Conservation (phyloP, 83 land plant species). For the Thuja plicata region DNA sequence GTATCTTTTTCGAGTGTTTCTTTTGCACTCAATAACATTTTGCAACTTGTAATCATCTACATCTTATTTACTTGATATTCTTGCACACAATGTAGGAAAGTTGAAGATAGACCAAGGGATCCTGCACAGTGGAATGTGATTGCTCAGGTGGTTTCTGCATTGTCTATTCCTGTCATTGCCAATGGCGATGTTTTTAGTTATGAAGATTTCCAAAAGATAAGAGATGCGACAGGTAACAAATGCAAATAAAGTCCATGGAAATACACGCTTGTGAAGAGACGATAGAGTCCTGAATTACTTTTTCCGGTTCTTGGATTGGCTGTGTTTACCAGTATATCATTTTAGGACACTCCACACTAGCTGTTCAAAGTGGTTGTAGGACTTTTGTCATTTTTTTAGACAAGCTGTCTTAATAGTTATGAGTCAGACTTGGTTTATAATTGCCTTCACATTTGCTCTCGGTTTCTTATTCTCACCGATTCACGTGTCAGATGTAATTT, state of each 20-base stretch:
- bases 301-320: not conserved
- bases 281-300: not conserved
- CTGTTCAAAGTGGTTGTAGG: not conserved
- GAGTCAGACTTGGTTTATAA: not conserved
- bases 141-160: conserved; percentile 74
- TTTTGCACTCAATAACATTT: not conserved
- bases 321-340: not conserved
- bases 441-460: not conserved
- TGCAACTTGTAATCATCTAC: not conserved
- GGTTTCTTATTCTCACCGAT: not conserved
- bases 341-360: not conserved
- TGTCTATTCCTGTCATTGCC: conserved; percentile 92
- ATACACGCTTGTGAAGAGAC: not conserved
- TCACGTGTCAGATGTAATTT: not conserved
- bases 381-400: not conserved
- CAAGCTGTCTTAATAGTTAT: not conserved
- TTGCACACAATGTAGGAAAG: conserved; percentile 52
- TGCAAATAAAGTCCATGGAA: not conserved
- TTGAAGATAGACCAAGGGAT: conserved; percentile 84
- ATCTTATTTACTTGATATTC: not conserved
- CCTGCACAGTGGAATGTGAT: conserved; percentile 94
- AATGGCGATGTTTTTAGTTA: conserved; percentile 92
- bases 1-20: not conserved
- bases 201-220: conserved; percentile 77
- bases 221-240: conserved; percentile 62